Evolutionary conservation across 2,329 filamentous ascomycete genomes (phyloP), one percentile per base, ranked within the genome.

Genomic region (Trichoderma endophyticum): DNA sequence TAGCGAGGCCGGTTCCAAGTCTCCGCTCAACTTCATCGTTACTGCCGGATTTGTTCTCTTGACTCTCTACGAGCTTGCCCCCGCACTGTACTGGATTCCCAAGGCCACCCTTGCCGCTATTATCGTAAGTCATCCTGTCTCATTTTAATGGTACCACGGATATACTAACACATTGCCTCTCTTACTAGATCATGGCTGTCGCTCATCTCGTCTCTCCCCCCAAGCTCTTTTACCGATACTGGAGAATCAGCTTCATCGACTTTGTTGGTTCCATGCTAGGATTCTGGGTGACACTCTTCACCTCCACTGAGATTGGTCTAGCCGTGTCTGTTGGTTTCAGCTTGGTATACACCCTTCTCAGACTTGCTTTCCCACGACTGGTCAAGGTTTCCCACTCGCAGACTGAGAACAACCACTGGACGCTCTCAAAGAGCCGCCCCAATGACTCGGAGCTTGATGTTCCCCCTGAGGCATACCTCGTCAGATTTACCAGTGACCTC

Each of bases 11-110:
- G 86, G 87, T 39, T 90, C 91, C 76, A 86, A 86, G 73, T 89
- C 87, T 6, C 90, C 90, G 0, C 80, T 90, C 0, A 89, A 87
- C 56, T 89, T 89, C 5, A 75, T 89, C 26, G 82, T 92, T 69
- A 90, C 90, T 0, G 86, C 88, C 3, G 88, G 84, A 5, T 87
- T 90, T 62, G 88, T 92, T 21, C 81, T 92, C 8, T 78, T 91
- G 1, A 88, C 86, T 24, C 86, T 92, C 30, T 91, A 89, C 76
- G 85, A 89, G 72, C 85, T 91, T 48, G 87, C 86, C 0, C 86
- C 86, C 0, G 86, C 87, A 0, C 83, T 92, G 0, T 91, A 89
- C 80, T 92, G 89, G 88, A 89, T 92, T n/a, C 90, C 90, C 1
- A 90, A 90, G 75, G 85, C 89, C 0, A 90, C 88, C 0, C 83